A percentile compares a stretch with the other conserved stretches of the same genome.
These are phyloP conservation scores for Colletotrichum liaoningense DNA, from an alignment of 2,329 filamentous ascomycete genomes.

Conservation along the genomic window DNA sequence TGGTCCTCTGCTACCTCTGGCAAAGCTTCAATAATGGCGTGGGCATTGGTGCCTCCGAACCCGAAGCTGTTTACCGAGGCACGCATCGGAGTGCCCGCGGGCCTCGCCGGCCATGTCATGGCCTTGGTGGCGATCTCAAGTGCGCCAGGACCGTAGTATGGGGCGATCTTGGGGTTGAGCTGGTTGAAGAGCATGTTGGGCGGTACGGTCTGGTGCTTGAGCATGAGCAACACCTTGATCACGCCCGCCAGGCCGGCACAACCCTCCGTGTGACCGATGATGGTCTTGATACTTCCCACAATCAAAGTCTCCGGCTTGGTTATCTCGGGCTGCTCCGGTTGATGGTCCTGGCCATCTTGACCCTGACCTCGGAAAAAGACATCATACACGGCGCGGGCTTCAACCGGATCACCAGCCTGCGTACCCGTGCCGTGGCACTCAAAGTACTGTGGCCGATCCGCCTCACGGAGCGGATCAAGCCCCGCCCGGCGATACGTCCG, in stretches of 20 bases:
- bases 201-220: constrained; percentile 39
- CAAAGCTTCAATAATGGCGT: too few relatives aligned
- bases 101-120: neutral
- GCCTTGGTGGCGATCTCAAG: neutral
- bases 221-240: constrained; percentile 38
- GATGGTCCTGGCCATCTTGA: neutral
- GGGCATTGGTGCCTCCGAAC: constrained; percentile 56
- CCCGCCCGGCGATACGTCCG: constrained; percentile 39
- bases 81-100: neutral
- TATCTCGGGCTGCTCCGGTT: constrained; percentile 47
- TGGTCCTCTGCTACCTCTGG: too few relatives aligned
- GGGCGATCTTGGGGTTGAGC: constrained; percentile 42
- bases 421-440: constrained; percentile 54
- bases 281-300: constrained; percentile 38
- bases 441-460: constrained; percentile 34
- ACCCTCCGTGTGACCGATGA: constrained; percentile 43
- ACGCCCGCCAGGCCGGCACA: constrained; percentile 41
- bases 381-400: constrained; percentile 44
- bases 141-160: constrained; percentile 36
- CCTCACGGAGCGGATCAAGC: constrained; percentile 24
- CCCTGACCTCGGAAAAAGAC: constrained; percentile 17
- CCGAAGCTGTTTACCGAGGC: constrained; percentile 48
- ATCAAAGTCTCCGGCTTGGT: constrained; percentile 45
- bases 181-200: constrained; percentile 45
- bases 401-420: constrained; percentile 49